Conservation (phyloP, 139 green algal species). For the Gonium pectorale region DNA sequence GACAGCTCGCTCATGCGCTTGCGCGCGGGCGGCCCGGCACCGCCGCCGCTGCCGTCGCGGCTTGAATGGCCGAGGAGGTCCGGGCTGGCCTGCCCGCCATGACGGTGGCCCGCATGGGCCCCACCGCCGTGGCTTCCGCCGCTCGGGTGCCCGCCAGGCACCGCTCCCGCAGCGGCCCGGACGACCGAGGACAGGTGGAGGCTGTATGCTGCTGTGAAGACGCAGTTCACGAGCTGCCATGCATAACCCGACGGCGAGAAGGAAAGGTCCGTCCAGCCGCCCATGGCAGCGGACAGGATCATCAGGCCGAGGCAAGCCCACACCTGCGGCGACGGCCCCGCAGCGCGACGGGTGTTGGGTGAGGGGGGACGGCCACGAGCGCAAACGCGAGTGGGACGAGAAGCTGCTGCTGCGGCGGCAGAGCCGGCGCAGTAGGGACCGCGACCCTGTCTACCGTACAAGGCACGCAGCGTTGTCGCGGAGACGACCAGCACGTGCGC, state of each 20-base stretch:
- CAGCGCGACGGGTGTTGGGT: no score
- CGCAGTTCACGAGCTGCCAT: slow-evolving; percentile 93
- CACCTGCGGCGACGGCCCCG: no score
- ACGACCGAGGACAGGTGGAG: slow-evolving; percentile 76
- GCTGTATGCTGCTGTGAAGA: slow-evolving; percentile 87
- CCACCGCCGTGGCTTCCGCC: not conserved
- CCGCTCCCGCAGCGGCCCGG: not conserved
- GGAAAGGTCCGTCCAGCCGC: slow-evolving; percentile 84
- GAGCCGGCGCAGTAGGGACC: no score
- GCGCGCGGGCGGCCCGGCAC: not conserved
- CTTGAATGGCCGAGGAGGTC: not conserved
- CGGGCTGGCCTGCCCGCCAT: not conserved
- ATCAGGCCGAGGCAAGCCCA: slow-evolving; percentile 88
- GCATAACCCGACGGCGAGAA: slow-evolving; percentile 86
- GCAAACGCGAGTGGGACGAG: no score
- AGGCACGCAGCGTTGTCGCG: no score
- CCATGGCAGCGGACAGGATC: slow-evolving; percentile 80
- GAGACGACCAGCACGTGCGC: no score
- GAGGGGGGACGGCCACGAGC: no score
- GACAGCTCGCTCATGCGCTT: slow-evolving; percentile 49
- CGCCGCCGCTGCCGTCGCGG: not conserved
- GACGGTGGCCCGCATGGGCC: not conserved
- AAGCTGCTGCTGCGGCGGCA: no score
- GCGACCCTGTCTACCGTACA: no score
- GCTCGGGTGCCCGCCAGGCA: not conserved